phyloP scores from a whole-genome alignment of 345 rosid genomes.

The Hibiscus syriacus region DNA sequence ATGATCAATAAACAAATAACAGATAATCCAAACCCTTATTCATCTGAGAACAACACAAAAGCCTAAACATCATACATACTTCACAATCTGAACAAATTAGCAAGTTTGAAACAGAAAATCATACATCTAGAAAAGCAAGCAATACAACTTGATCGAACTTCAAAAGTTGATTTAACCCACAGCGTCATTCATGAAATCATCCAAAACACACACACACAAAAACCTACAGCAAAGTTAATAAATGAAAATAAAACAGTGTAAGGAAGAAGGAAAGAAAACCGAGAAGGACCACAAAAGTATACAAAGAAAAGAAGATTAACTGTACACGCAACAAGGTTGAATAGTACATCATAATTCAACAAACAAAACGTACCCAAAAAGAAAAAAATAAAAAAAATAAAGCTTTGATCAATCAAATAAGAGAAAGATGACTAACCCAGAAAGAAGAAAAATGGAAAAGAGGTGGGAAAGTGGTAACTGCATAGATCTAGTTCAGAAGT shows the following conservation, averaged over 20 bases:
- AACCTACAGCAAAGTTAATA: not conserved
- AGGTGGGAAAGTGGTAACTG: not conserved
- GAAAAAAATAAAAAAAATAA: not conserved
- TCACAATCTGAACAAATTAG: too few species aligned
- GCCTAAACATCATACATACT: constrained; percentile 7
- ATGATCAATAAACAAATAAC: not conserved
- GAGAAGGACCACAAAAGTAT: too few species aligned
- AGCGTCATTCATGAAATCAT: not conserved
- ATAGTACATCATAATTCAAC: not conserved
- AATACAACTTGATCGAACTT: not conserved
- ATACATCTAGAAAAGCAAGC: not conserved
- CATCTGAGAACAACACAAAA: too few species aligned
- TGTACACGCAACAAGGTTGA: not conserved
- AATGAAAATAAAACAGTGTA: too few species aligned
- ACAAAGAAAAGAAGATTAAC: not conserved
- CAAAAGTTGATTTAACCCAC: not conserved
- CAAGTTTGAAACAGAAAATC: not conserved
- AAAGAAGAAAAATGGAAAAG: not conserved
- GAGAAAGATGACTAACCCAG: not conserved
- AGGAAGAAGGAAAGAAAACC: too few species aligned
- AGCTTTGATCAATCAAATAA: not conserved
- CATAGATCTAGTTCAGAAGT: not conserved
- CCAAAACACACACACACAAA: not conserved
- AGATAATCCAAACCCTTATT: too few species aligned
- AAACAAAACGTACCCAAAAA: not conserved